These are phyloP conservation scores for Pholiota adiposa DNA, from an alignment of 1,284 basidiomycete species.

Conservation along the genomic window DNA sequence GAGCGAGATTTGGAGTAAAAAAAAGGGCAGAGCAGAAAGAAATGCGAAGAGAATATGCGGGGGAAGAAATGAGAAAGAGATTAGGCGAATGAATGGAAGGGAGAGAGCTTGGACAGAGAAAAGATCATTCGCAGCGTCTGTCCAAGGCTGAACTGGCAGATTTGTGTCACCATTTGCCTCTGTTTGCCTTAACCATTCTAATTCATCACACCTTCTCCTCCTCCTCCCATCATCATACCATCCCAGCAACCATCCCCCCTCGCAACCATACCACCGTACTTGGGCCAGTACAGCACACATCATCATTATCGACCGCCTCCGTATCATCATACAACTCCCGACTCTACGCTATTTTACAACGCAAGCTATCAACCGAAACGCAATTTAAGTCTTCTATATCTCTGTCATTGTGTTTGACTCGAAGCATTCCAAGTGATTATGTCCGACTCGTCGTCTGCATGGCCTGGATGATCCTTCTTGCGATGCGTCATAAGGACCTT, in stretches of 20 bases:
- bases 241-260: slow-evolving; percentile 19
- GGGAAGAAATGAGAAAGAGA: slow-evolving; percentile 5
- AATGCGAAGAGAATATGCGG: not conserved
- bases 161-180: slow-evolving; percentile 26
- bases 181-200: slow-evolving; percentile 31
- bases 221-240: slow-evolving; percentile 15
- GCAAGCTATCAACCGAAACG: slow-evolving; percentile 1
- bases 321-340: too few species aligned
- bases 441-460: slow-evolving; percentile 53
- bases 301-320: too few species aligned
- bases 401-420: not conserved
- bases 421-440: slow-evolving; percentile 77
- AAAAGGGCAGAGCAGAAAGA: slow-evolving; percentile 3
- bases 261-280: slow-evolving; percentile 19
- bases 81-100: slow-evolving; percentile 11
- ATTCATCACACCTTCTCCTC: slow-evolving; percentile 15
- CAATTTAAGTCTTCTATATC: not conserved
- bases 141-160: slow-evolving; percentile 14
- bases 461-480: slow-evolving; percentile 63
- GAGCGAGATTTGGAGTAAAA: not conserved
- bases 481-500: slow-evolving; percentile 73
- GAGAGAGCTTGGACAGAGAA: slow-evolving; percentile 8
- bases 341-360: too few species aligned
- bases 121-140: slow-evolving; percentile 13
- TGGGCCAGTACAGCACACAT: not conserved